Conservation (phyloP, 2,329 filamentous ascomycete genomes). For the Cladosporium cucumerinum region DNA sequence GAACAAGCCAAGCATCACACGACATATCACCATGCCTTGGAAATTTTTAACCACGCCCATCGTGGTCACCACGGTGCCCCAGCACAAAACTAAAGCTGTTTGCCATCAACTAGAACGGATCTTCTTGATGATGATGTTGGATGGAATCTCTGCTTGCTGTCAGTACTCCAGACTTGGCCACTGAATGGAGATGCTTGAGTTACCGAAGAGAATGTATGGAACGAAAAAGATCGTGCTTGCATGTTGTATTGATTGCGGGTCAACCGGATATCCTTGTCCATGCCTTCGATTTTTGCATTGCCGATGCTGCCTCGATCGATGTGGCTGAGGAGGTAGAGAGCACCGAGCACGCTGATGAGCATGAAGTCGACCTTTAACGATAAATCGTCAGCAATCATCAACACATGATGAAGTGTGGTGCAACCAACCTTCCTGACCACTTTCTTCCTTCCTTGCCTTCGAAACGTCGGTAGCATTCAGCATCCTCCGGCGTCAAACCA, state of each 20-base stretch:
- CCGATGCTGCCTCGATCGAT: slow-evolving; percentile 37
- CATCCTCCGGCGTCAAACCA: slow-evolving; percentile 24
- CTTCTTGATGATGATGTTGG: slow-evolving; percentile 44
- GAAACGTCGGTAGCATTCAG: slow-evolving; percentile 26
- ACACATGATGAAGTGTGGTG: background rate
- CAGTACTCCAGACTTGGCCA: background rate
- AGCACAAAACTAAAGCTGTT: slow-evolving; percentile 29
- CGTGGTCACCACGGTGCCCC: slow-evolving; percentile 16
- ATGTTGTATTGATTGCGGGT: slow-evolving; percentile 4
- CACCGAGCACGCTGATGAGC: slow-evolving; percentile 57
- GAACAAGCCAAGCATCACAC: background rate
- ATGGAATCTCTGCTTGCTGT: slow-evolving; percentile 38
- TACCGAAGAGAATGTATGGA: slow-evolving; percentile 39
- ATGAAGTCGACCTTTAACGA: slow-evolving; percentile 40
- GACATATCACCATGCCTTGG: background rate
- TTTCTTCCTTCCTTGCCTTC: slow-evolving; percentile 37
- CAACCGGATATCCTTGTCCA: slow-evolving; percentile 40
- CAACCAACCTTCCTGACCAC: slow-evolving; percentile 49
- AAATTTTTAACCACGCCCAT: slow-evolving; percentile 2
- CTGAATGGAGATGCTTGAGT: fast-evolving
- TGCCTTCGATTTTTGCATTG: slow-evolving; percentile 30
- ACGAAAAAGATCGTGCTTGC: slow-evolving; percentile 35
- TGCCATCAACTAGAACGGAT: slow-evolving; percentile 44
- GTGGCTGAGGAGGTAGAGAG: slow-evolving; percentile 58
- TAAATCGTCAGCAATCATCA: slow-evolving; percentile 21